These are phyloP conservation scores for Botrytis medusae DNA, from an alignment of 2,329 filamentous ascomycete species.

Conservation along the genomic window DNA sequence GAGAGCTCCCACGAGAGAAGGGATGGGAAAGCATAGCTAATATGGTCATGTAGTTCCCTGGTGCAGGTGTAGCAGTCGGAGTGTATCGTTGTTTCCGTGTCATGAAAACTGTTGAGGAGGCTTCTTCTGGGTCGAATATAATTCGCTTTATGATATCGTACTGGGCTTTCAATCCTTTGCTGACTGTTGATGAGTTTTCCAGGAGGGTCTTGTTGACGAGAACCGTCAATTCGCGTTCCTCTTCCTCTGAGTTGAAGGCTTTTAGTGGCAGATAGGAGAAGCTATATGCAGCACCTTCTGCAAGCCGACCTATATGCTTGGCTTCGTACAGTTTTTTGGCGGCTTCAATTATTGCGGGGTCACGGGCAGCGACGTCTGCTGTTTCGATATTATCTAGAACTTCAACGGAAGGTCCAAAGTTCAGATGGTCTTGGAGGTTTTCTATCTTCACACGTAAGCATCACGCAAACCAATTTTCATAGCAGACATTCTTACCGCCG, in stretches of 20 bases:
- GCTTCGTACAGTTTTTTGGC: neutral
- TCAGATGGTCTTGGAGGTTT: neutral
- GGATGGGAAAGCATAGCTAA: neutral
- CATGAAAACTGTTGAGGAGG: neutral
- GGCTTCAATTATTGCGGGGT: neutral
- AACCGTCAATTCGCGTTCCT: neutral
- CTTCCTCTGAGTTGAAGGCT: neutral
- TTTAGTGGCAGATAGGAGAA: neutral
- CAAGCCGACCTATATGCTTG: neutral
- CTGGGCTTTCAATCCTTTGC: neutral
- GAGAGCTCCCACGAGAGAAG: neutral
- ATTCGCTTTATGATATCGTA: neutral
- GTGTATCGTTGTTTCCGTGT: neutral
- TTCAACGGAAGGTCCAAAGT: neutral
- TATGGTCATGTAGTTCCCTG: neutral
- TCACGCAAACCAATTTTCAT: neutral
- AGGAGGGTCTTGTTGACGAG: neutral
- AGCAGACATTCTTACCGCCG: neutral
- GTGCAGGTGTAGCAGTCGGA: neutral
- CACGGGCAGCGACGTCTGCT: neutral
- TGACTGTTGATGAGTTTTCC: neutral
- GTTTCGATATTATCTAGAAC: neutral
- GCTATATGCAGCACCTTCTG: neutral
- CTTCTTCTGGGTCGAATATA: neutral
- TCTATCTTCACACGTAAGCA: neutral